Evolutionary conservation across 306 rosid species (phyloP), one percentile per base, ranked within the genome.

Genomic region (Acacia crassicarpa): DNA sequence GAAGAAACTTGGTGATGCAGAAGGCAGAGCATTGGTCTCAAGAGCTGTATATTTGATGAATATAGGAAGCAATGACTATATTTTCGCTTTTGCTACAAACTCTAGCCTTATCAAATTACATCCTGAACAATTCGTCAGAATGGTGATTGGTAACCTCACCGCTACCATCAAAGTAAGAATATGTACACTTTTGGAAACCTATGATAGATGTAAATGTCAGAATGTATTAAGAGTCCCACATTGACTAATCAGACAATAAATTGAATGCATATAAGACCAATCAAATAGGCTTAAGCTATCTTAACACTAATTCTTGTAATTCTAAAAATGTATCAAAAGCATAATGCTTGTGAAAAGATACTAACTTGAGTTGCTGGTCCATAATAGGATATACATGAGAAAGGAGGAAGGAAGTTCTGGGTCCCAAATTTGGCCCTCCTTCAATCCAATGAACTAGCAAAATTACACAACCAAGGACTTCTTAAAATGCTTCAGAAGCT

Each of bases 61-160:
- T 81, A 77, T 91, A 0, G 96, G 96, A 63, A 66, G n/a, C 86
- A 93, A 93, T 78, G 97, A 91, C 73, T 93, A 91, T 76, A 35
- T 40, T 77, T 87, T 79, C 80, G 74, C 56, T 86, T 8, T 89
- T 65, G 58, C 86, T 82, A 74, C 77, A 83, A 86, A 88, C 41
- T 85, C 91, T 48, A 56, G 84, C 9, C 1, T 51, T 32, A 8
- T 74, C 3, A 69, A 74, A 6, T 73, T 85, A 65, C 77, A 84
- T 78, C 65, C 86, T 23, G 30, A 70, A 56, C n/a, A 51, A 5
- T 78, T 69, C 6, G 77, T 74, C 0, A 70, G 56, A 32, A 81
- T 85, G 84, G 89, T 85, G 66, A 35, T 83, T 8, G 86, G 84
- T 32, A 85, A 81, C 58, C 32, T n/a, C 7, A 22, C 65, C 0